Conservation (phyloP, 495 filamentous ascomycete species). For the Tuber magnatum region DNA sequence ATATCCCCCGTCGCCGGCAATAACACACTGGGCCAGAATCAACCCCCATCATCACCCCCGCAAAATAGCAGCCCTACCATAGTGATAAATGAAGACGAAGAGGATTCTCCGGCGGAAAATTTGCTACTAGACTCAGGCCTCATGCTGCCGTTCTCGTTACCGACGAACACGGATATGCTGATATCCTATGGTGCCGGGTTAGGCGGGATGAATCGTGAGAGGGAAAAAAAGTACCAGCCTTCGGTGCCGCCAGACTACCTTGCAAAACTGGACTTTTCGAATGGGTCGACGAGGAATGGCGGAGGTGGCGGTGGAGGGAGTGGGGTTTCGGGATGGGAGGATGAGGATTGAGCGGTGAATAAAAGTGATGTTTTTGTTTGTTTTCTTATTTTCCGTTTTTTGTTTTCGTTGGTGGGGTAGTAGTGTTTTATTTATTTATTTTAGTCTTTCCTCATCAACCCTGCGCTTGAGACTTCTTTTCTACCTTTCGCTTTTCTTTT, state of each 20-base stretch:
- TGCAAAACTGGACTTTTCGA: constrained; percentile 67
- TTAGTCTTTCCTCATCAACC: not conserved
- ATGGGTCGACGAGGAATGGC: constrained; percentile 21
- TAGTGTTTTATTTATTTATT: not conserved
- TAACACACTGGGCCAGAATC: constrained; percentile 3
- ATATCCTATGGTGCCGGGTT: constrained; percentile 91
- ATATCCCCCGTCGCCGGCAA: constrained; percentile 19
- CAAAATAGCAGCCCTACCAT: constrained; percentile 23
- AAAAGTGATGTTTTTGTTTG: not conserved
- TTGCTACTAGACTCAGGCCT: constrained; percentile 80
- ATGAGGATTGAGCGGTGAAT: constrained; percentile 11
- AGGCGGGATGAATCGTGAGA: constrained; percentile 82
- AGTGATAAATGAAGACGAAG: constrained; percentile 44
- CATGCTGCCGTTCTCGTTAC: constrained; percentile 89
- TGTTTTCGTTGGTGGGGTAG: constrained; percentile 2
- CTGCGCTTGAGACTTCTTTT: not conserved
- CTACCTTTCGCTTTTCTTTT: not conserved
- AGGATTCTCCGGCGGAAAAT: constrained; percentile 58
- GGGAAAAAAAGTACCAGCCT: constrained; percentile 92
- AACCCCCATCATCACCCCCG: constrained; percentile 3
- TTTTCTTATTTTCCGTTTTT: constrained; percentile 10
- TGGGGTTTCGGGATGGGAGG: constrained; percentile 19
- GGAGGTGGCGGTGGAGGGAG: constrained; percentile 10
- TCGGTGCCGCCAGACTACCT: constrained; percentile 91
- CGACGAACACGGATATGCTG: constrained; percentile 95